phyloP scores from a whole-genome alignment of 805 yeast species.

The Candida michaelii region DNA sequence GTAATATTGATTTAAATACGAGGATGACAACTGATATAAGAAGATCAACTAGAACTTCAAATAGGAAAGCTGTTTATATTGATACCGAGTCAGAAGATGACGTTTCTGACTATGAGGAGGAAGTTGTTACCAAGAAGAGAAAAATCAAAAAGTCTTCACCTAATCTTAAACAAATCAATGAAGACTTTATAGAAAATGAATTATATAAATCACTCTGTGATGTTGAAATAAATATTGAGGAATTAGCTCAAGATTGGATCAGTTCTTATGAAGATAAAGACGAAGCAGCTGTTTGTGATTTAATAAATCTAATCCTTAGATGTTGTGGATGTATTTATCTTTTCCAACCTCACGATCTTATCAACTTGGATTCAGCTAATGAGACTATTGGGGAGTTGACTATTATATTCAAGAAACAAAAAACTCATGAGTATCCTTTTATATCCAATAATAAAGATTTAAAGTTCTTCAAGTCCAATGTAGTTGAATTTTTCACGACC shows the following conservation, averaged over 20 bases:
- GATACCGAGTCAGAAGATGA: neutral
- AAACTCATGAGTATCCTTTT: conserved; percentile 69
- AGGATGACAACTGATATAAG: conserved; percentile 1
- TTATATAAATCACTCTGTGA: conserved; percentile 31
- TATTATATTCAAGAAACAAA: conserved; percentile 57
- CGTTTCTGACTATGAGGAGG: conserved; percentile 8
- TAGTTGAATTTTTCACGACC: conserved; percentile 53
- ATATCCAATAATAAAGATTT: conserved; percentile 48
- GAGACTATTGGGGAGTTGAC: conserved; percentile 76
- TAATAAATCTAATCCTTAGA: conserved; percentile 68
- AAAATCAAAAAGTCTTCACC: neutral
- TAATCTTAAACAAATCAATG: conserved; percentile 11
- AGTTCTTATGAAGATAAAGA: conserved; percentile 28
- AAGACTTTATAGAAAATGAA: conserved; percentile 29
- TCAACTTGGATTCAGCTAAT: conserved; percentile 63
- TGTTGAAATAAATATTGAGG: conserved; percentile 30
- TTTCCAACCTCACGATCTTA: conserved; percentile 74
- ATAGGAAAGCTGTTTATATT: neutral
- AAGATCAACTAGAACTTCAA: conserved; percentile 3
- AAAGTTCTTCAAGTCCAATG: conserved; percentile 53
- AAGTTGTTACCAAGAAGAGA: neutral
- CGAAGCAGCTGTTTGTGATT: conserved; percentile 41
- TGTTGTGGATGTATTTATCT: conserved; percentile 69
- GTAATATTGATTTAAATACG: neutral
- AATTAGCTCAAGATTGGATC: conserved; percentile 41